phyloP scores from a whole-genome alignment of 306 rosid genomes.

The Inga oerstediana region DNA sequence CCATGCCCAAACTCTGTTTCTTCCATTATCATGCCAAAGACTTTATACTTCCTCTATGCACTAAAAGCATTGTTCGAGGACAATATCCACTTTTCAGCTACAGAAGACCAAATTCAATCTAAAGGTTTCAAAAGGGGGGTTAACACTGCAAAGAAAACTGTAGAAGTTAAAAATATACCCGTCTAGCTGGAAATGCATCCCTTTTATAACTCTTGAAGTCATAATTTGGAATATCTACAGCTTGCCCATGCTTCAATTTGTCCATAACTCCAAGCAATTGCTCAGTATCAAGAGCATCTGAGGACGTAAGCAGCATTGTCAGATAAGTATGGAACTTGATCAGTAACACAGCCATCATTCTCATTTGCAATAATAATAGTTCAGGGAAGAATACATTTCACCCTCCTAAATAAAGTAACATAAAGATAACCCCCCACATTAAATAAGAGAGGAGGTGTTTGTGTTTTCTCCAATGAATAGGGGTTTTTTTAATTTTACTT shows the following conservation, averaged over 20 bases:
- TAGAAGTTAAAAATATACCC: conserved; percentile 57
- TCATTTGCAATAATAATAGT: neutral
- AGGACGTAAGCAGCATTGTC: conserved; percentile 35
- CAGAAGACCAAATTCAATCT: conserved; percentile 21
- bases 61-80: neutral
- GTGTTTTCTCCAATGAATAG: neutral
- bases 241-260: conserved; percentile 82
- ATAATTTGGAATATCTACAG: conserved; percentile 92
- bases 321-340: conserved; percentile 28
- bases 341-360: conserved; percentile 27
- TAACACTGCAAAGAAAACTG: neutral
- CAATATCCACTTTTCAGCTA: conserved; percentile 15
- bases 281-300: conserved; percentile 94
- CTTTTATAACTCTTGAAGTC: conserved; percentile 92
- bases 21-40: conserved; percentile 20
- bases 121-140: neutral
- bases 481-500: neutral
- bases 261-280: conserved; percentile 75
- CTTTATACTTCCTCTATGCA: conserved; percentile 21
- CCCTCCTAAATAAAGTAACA: neutral
- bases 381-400: neutral
- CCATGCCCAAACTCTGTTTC: conserved; percentile 10
- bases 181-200: conserved; percentile 76
- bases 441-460: neutral
- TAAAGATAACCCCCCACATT: neutral